These are phyloP conservation scores for Kwoniella sp. DNA, from an alignment of 768 basidiomycete genomes.

Conservation along the genomic window DNA sequence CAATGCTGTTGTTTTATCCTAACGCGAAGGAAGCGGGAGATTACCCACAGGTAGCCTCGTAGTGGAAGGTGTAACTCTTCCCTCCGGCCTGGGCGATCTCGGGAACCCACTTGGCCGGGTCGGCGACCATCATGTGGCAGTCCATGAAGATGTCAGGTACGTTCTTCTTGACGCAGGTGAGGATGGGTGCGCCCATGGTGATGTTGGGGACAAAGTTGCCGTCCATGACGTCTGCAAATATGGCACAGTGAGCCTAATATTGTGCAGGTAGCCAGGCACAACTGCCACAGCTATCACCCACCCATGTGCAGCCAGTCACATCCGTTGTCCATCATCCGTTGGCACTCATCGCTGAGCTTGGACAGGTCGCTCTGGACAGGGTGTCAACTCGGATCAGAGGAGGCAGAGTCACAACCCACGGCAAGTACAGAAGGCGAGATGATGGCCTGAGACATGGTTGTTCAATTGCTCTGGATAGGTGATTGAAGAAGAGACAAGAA, in stretches of 20 bases:
- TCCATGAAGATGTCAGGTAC: constrained; percentile 98
- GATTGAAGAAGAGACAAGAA: too few relatives aligned
- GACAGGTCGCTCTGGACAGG: constrained; percentile 73
- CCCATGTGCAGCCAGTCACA: constrained; percentile 99
- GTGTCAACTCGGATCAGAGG: neutral
- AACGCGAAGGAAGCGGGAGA: neutral
- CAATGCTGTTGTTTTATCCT: too few relatives aligned
- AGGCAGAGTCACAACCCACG: constrained; percentile 24
- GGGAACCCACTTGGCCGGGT: constrained; percentile 94
- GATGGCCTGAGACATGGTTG: constrained; percentile 75
- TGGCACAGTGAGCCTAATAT: neutral
- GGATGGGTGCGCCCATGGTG: constrained; percentile 90
- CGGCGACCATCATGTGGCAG: constrained; percentile 99
- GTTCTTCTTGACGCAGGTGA: constrained; percentile 75
- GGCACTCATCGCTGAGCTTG: constrained; percentile 88
- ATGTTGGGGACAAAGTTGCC: constrained; percentile 99
- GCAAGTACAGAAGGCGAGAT: constrained; percentile 96
- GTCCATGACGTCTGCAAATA: constrained; percentile 86
- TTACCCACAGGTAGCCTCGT: constrained; percentile 78
- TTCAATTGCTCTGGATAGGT: too few relatives aligned
- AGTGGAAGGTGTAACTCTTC: constrained; percentile 90
- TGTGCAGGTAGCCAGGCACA: neutral
- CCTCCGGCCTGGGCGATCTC: constrained; percentile 95
- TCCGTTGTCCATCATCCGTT: constrained; percentile 86
- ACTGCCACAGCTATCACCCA: constrained; percentile 44